Percentiles rank a stretch among this genome's conserved stretches.
Evolutionary conservation across 2,329 filamentous ascomycete genomes (phyloP).

Genomic region (Akanthomyces dipterigenus): DNA sequence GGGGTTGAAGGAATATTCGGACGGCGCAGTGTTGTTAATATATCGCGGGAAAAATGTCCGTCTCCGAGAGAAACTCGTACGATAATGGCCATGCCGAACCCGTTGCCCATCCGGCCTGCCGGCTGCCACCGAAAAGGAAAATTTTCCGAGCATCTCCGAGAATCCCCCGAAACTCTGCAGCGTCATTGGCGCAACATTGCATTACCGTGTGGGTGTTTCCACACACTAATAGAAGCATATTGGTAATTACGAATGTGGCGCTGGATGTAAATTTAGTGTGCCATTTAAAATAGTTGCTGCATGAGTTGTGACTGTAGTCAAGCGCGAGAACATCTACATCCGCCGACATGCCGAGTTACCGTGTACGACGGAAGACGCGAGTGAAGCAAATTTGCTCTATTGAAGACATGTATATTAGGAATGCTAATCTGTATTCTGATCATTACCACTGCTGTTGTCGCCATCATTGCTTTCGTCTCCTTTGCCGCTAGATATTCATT

Average conservation of each 20-base stretch:
- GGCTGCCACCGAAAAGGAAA: not conserved
- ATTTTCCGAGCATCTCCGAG: slow-evolving; percentile 9
- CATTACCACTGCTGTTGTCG: too few relatives aligned
- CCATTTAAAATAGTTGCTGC: not conserved
- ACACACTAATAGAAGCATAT: not conserved
- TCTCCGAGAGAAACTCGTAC: slow-evolving; percentile 11
- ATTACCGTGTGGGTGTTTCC: not conserved
- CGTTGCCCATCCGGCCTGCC: not conserved
- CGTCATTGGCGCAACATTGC: not conserved
- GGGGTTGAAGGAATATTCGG: not conserved
- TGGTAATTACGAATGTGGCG: not conserved
- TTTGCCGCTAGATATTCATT: too few relatives aligned
- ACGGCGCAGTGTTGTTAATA: not conserved
- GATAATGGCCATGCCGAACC: slow-evolving; percentile 1
- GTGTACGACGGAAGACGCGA: too few relatives aligned
- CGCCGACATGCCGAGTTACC: too few relatives aligned
- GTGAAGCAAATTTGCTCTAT: too few relatives aligned
- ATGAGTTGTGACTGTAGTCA: not conserved
- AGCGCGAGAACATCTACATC: not conserved
- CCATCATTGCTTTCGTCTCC: too few relatives aligned
- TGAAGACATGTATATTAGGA: too few relatives aligned
- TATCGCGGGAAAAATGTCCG: not conserved
- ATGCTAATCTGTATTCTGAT: too few relatives aligned
- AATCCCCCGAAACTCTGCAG: not conserved
- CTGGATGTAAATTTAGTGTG: not conserved